Conservation (phyloP, 495 filamentous ascomycete genomes). For the Staphylotrichum tortipilum region DNA sequence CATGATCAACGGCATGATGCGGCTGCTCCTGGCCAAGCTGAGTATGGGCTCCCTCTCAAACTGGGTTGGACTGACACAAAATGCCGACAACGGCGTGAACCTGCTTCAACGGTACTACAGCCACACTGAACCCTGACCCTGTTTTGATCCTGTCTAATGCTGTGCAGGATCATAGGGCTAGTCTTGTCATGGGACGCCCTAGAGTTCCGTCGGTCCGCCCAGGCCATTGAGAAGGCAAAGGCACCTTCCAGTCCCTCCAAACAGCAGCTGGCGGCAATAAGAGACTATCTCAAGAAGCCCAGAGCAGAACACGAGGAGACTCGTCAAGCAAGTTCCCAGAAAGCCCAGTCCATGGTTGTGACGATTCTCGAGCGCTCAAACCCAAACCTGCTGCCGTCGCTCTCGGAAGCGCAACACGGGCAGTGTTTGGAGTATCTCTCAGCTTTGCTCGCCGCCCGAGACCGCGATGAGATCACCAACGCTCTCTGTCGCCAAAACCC, state of each 20-base stretch:
- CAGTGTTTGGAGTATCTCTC: conserved; percentile 52
- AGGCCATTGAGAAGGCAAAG: conserved; percentile 44
- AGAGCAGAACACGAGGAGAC: conserved; percentile 42
- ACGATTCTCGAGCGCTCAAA: conserved; percentile 37
- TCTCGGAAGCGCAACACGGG: conserved; percentile 44
- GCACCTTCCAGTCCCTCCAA: conserved; percentile 34
- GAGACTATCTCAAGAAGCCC: conserved; percentile 35
- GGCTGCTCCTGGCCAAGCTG: conserved; percentile 55
- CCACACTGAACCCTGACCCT: no score
- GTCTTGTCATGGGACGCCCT: conserved; percentile 52
- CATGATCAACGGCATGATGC: conserved; percentile 59
- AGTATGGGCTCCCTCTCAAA: conserved; percentile 54
- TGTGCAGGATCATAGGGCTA: conserved; percentile 51
- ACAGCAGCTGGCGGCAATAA: conserved; percentile 41
- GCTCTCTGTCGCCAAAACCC: conserved; percentile 49
- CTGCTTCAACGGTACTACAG: conserved; percentile 48
- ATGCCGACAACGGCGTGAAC: conserved; percentile 60
- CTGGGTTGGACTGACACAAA: conserved; percentile 54
- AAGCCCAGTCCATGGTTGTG: conserved; percentile 40
- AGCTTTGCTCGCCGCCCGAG: conserved; percentile 48
- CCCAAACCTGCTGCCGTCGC: conserved; percentile 16
- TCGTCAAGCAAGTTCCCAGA: conserved; percentile 31
- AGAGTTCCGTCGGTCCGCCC: conserved; percentile 46
- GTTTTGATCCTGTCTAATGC: neutral
- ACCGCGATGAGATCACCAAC: conserved; percentile 51